Percentiles rank a stretch among this genome's conserved stretches.
phyloP scores from a whole-genome alignment of 352 stramenopile genomes.

The Phytophthora cryptogea region DNA sequence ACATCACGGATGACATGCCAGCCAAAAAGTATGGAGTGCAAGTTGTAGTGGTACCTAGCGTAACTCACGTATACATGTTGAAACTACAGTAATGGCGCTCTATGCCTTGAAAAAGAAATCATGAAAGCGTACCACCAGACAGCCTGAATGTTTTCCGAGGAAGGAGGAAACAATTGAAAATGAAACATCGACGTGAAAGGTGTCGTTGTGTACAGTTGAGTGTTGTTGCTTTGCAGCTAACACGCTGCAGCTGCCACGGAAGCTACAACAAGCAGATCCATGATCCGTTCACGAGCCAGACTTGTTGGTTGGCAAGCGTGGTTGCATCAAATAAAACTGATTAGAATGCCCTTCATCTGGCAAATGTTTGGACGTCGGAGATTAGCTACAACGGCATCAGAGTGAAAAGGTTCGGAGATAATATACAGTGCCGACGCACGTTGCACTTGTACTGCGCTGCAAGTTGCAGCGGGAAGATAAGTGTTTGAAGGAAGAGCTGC shows the following conservation, averaged over 20 bases:
- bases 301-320: conserved; percentile 4
- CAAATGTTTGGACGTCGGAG: too few relatives aligned
- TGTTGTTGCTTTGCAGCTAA: neutral
- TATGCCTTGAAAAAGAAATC: too few relatives aligned
- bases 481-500: neutral
- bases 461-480: conserved; percentile 10
- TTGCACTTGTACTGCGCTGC: conserved; percentile 18
- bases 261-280: conserved; percentile 23
- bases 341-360: neutral
- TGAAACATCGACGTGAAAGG: neutral
- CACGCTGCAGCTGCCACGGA: conserved; percentile 1
- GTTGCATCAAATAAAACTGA: conserved; percentile 12
- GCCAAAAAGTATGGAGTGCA: too few relatives aligned
- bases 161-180: neutral
- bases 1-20: too few relatives aligned
- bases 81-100: too few relatives aligned
- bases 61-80: too few relatives aligned
- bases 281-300: conserved; percentile 9
- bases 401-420: conserved; percentile 14
- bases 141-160: too few relatives aligned
- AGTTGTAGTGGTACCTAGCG: too few relatives aligned
- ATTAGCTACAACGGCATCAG: neutral
- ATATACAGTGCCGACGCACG: conserved; percentile 14
- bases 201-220: neutral
- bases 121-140: too few relatives aligned